Conservation (phyloP, 2,329 filamentous ascomycete genomes). For the Claviceps humidiphila region DNA sequence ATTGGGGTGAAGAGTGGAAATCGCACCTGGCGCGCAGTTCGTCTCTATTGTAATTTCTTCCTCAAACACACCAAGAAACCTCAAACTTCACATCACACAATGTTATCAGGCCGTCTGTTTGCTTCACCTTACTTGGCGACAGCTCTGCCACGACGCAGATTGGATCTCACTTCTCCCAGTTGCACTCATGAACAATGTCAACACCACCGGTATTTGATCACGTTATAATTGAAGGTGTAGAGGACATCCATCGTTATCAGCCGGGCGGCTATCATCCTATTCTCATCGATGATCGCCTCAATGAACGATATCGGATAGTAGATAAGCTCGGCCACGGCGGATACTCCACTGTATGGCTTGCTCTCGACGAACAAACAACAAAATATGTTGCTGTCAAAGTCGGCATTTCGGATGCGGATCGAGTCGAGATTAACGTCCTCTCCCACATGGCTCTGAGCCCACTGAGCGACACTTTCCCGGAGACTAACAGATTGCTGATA, state of each 20-base stretch:
- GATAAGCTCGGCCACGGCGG: neutral
- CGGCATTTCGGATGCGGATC: neutral
- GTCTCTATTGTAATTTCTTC: no score
- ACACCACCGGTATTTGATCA: neutral
- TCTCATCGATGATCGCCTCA: neutral
- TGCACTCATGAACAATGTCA: no score
- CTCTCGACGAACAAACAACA: neutral
- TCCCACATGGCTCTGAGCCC: neutral
- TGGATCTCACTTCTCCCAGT: no score
- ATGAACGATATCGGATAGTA: neutral
- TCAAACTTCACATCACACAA: no score
- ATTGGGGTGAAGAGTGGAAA: no score
- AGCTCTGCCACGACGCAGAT: no score
- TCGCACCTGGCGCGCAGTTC: no score
- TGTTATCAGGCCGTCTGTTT: no score
- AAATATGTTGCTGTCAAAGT: neutral
- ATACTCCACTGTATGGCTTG: neutral
- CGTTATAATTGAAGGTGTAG: neutral
- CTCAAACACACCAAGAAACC: no score
- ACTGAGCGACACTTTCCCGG: neutral
- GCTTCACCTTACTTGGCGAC: no score
- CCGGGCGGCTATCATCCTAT: neutral
- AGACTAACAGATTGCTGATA: neutral
- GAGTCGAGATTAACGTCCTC: neutral
- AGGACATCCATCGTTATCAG: neutral